Base-by-base conservation (phyloP, 2,329 filamentous ascomycete species). In the Rachicladosporium sp. region DNA sequence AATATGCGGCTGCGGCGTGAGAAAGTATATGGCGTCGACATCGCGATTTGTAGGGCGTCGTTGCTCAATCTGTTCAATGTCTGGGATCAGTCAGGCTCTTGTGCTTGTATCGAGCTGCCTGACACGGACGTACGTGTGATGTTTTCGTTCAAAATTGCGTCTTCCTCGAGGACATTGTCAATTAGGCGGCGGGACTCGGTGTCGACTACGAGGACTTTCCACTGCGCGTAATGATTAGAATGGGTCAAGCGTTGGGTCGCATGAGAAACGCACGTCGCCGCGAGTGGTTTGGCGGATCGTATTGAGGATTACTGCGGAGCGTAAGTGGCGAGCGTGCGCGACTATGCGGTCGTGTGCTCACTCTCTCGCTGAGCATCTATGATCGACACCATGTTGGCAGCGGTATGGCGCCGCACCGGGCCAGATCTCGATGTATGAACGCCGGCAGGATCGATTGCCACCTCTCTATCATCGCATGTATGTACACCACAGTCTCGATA, bases 71-170 rank as follows among this genome's bases (percentile, higher is more conserved):
- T 77, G 77, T 70, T 96, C 89, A 61, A 98, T 89, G 64, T 94
- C 88, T 93, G 62, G 41, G 45, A 42, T 46, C 41, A 46, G 54
- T 64, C 52, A 62, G 57, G 44, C 41, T 33, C 23, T 27, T 5
- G 43, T 30, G 35, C 30, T 35, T 36, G 23, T 27, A 8, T 27
- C 7, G 23, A 27, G 23, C 7, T 30, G 33, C 32, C 33, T 44
- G 29, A 21, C 35, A 30, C 13, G 21, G 23, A 53, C 80, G 59
- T 73, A 94, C 88, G 94, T 50, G 88, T 89, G 63, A 98, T 84
- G 60, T 94, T 94, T 64, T 87, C 78, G 60, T 93, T 93, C 65
- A 98, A 80, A 50, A 98, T 93, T 56, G 95, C 86, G 75, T 98
- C 89, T 68, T 95, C 83, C 55, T 86, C 89, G 59, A 89, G 76